These are phyloP conservation scores for Trypanosoma lewisi DNA, from an alignment of 208 protist genomes.

Conservation along the genomic window DNA sequence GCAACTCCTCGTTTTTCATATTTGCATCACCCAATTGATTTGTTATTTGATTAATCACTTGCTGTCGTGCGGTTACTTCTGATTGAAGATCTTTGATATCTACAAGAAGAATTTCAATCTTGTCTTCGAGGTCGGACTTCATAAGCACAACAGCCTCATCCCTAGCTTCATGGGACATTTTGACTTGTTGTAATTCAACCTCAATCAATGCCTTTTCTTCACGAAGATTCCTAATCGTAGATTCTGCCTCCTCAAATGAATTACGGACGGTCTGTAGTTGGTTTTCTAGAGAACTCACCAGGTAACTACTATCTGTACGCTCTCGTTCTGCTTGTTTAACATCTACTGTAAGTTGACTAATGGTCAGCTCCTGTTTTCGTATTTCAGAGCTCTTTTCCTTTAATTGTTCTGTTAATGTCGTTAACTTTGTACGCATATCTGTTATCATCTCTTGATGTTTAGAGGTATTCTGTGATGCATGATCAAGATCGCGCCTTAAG, in stretches of 20 bases:
- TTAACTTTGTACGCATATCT: slow-evolving; percentile 50
- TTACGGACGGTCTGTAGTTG: slow-evolving; percentile 15
- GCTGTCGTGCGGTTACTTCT: slow-evolving; percentile 47
- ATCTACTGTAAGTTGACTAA: slow-evolving; percentile 62
- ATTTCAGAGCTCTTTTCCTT: slow-evolving; percentile 65
- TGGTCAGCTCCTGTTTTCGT: slow-evolving; percentile 55
- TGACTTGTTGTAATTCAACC: slow-evolving; percentile 43
- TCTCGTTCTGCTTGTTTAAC: slow-evolving; percentile 63
- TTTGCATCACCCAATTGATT: slow-evolving; percentile 54
- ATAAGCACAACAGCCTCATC: slow-evolving; percentile 69
- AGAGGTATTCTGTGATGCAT: slow-evolving; percentile 37
- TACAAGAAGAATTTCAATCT: slow-evolving; percentile 25
- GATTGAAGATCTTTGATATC: slow-evolving; percentile 47
- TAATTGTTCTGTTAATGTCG: slow-evolving; percentile 42
- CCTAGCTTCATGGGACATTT: slow-evolving; percentile 31
- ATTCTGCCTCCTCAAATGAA: slow-evolving; percentile 2
- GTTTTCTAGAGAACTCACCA: slow-evolving; percentile 27
- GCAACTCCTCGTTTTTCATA: slow-evolving; percentile 50
- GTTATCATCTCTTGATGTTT: slow-evolving; percentile 52
- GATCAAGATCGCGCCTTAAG: slow-evolving; percentile 44
- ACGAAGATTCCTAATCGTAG: not conserved
- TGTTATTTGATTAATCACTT: slow-evolving; percentile 65
- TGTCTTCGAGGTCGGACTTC: slow-evolving; percentile 47
- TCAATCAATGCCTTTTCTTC: slow-evolving; percentile 32
- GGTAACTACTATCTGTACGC: slow-evolving; percentile 37